A percentile compares a stretch with the other conserved stretches of the same genome.
Evolutionary conservation across 129 eudicot species (phyloP).

Genomic region (Glebionis coronaria): DNA sequence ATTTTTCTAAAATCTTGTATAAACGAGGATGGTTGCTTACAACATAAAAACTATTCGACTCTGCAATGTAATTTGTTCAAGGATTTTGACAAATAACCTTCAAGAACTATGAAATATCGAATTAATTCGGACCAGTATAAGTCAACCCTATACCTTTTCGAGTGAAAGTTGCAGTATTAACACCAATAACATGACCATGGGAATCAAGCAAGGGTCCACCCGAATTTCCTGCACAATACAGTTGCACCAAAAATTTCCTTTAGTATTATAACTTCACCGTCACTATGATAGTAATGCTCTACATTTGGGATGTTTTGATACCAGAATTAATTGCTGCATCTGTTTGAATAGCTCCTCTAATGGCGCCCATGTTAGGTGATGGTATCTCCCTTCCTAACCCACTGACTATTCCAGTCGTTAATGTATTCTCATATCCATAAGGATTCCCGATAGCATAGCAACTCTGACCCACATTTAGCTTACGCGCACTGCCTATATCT

Average conservation of each 20-base stretch:
- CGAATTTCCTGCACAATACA: conserved; percentile 66
- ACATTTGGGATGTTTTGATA: conserved; percentile 11
- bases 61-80: too few relatives aligned
- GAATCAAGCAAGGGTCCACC: conserved; percentile 96
- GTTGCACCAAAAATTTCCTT: too few relatives aligned
- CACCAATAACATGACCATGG: conserved; percentile 89
- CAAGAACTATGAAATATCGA: background rate
- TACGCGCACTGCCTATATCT: conserved; percentile 55
- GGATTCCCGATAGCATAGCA: conserved; percentile 97
- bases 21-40: too few relatives aligned
- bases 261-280: too few relatives aligned
- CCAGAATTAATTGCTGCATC: conserved; percentile 99
- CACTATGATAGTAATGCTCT: background rate
- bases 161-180: conserved; percentile 96
- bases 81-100: background rate
- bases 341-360: conserved; percentile 94
- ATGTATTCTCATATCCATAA: conserved; percentile 89
- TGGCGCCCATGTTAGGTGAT: conserved; percentile 88
- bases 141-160: conserved; percentile 55
- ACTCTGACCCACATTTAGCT: conserved; percentile 78
- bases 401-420: conserved; percentile 96
- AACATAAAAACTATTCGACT: too few relatives aligned
- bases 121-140: background rate
- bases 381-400: conserved; percentile 98
- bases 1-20: background rate